Base-by-base conservation (phyloP, 2,329 filamentous ascomycete genomes). In the Waltergamsia citrina region DNA sequence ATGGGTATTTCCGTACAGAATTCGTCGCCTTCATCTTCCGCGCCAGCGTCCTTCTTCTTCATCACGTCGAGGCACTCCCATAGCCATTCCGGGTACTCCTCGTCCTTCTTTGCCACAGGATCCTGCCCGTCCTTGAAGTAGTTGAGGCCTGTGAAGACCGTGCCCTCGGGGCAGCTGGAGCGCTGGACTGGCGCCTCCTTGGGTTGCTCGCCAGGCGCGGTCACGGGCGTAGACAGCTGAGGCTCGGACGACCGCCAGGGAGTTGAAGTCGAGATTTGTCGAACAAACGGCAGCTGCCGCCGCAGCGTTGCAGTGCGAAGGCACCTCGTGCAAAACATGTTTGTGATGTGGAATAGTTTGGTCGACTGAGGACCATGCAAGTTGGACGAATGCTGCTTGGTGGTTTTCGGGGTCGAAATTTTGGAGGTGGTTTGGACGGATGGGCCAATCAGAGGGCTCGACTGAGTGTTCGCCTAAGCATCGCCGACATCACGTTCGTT, bases 61-160 rank as follows among this genome's bases (percentile, higher is more conserved):
- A 74, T 64, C 37, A 72, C 67, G 33, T 78, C 71, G 36, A 92
- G 60, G 44, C 82, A 77, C 4, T 59, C 66, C 85, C 85, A 93
- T 41, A 93, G 57, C 85, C 85, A 93, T 17, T 65, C 65, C 4
- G 85, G 85, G 57, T 93, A 93, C 41, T 83, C 81, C 16, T 76
- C 66, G 45, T 93, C 85, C 22, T 77, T 67, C 47, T 78, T 56
- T 8, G 85, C 85, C 6, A 90, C 64, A 1, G 85, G 85, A 51
- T 90, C 84, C 23, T 68, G 61, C 50, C 72, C 71, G 44, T 73
- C 75, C 63, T 92, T 92, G 49, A 79, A 59, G 58, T 82, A 90
- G 57, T 86, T 90, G 36, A 93, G 63, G 2, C 85, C 85, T 36
- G 67, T 76, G 27, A 93, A 64, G 11, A 77, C 60, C 11, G 81